Base-by-base conservation (phyloP, 75 land plant species). In the Pinus tabuliformis region DNA sequence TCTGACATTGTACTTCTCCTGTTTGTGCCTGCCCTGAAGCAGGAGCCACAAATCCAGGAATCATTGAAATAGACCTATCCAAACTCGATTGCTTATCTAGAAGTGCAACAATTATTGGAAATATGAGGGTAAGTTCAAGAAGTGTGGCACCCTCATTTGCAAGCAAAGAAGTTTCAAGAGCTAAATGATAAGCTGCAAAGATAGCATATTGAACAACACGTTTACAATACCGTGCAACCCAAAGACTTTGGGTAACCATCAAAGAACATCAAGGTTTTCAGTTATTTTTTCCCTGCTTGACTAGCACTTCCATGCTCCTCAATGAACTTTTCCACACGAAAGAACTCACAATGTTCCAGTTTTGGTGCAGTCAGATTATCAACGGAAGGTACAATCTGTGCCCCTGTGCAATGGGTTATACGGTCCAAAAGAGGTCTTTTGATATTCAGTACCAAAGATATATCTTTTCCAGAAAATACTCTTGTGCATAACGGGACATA, bases 341-440 rank as follows among this genome's bases (percentile, higher is more conserved):
- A 89, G 9, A 65, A 68, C 18, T 97, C 96, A 78, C 98, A 93
- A 15, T 88, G 89, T 72, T 86, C 90, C 21, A 82, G 52, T 74
- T 89, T 87, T 52, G 85, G 78, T 18, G 72, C 73, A 28, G 56
- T 66, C 4, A 85, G 62, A 73, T 70, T 72, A 52, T 92, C 93
- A 45, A 77, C 61, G 62, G 82, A 78, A 3, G 92, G 76, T 57
- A 95, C 9, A 61, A 94, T 91, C 54, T 89, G 86, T 60, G 96
- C 91, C 64, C 96, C 99, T 57, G 93, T 95, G 70, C 94, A 97
- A 12, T 87, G 90, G 37, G 98, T 94, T 73, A 97, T 83, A 78
- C 91, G 82, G 63, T 97, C 90, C 63, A 97, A 75, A 9, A 93
- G 90, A 58, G 91, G 86, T 7, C 92, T 89, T 76, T 97, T 97